These are phyloP conservation scores for Pisolithus thermaeus DNA, from an alignment of 1,284 basidiomycete species.

Conservation along the genomic window DNA sequence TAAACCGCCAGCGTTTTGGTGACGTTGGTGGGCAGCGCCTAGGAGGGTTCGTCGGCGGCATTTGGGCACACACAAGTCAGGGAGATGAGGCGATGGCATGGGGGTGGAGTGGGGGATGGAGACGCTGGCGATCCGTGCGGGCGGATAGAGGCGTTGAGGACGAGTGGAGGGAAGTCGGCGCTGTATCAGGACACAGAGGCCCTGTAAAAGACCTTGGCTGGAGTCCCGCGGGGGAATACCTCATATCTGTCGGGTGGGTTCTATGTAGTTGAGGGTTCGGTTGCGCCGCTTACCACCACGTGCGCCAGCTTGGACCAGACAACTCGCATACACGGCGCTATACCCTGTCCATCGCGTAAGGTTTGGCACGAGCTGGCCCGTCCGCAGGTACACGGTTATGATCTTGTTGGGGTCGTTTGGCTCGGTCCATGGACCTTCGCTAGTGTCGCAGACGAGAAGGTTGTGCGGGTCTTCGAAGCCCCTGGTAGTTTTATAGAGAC, in stretches of 20 bases:
- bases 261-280: neutral
- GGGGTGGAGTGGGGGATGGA: constrained; percentile 91
- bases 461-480: constrained; percentile 86
- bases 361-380: constrained; percentile 85
- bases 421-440: constrained; percentile 73
- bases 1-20: constrained; percentile 84
- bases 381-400: constrained; percentile 94
- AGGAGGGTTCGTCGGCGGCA: constrained; percentile 83
- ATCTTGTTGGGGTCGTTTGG: constrained; percentile 77
- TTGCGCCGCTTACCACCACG: constrained; percentile 1
- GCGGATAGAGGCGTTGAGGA: constrained; percentile 27
- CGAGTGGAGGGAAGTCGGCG: constrained; percentile 72
- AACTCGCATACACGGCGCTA: constrained; percentile 74
- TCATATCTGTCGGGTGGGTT: constrained; percentile 75
- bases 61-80: constrained; percentile 53
- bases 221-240: constrained; percentile 79
- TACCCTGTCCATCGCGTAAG: constrained; percentile 14
- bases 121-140: constrained; percentile 62
- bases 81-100: constrained; percentile 71
- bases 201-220: constrained; percentile 76
- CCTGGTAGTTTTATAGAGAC: constrained; percentile 71
- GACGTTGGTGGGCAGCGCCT: constrained; percentile 86
- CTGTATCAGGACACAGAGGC: constrained; percentile 76
- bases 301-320: constrained; percentile 78
- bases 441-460: constrained; percentile 91